Conservation (phyloP, 129 eudicot species). For the Deinandra increscens region DNA sequence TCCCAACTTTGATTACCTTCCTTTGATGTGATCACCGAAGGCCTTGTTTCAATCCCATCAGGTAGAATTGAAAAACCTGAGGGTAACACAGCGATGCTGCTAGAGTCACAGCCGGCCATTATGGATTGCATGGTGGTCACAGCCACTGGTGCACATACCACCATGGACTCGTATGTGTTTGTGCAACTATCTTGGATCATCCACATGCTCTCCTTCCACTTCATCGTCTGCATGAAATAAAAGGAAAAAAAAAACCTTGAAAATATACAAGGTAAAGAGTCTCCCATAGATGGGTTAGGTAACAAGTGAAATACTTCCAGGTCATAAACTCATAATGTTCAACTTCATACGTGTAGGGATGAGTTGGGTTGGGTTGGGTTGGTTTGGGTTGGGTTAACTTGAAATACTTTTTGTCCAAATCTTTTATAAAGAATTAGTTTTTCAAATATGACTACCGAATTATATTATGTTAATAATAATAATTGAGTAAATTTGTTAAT, state of each 20-base stretch:
- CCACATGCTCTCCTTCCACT: conserved; percentile 71
- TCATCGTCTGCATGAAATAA: conserved; percentile 52
- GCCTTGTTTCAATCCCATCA: conserved; percentile 82
- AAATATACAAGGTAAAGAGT: too few relatives aligned
- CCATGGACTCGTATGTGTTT: conserved; percentile 71
- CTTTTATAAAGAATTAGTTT: not conserved
- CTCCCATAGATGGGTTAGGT: not conserved
- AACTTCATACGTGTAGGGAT: not conserved
- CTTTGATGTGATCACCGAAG: conserved; percentile 64
- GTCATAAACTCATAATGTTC: not conserved
- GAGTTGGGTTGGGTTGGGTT: too few relatives aligned
- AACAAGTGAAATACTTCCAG: not conserved
- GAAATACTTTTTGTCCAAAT: not conserved
- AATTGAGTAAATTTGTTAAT: not conserved
- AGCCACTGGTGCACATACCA: conserved; percentile 76
- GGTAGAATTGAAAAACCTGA: conserved; percentile 94
- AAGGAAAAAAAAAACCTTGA: not conserved
- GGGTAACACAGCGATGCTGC: conserved; percentile 67
- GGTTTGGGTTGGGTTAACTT: not conserved
- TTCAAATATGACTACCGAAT: not conserved
- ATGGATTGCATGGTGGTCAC: conserved; percentile 61
- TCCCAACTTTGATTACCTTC: conserved; percentile 57
- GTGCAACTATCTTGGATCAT: conserved; percentile 84
- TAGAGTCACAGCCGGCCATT: conserved; percentile 92
- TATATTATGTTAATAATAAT: not conserved